These are phyloP conservation scores for Phyllachora maydis DNA, from an alignment of 2,329 filamentous ascomycete species.

Conservation along the genomic window DNA sequence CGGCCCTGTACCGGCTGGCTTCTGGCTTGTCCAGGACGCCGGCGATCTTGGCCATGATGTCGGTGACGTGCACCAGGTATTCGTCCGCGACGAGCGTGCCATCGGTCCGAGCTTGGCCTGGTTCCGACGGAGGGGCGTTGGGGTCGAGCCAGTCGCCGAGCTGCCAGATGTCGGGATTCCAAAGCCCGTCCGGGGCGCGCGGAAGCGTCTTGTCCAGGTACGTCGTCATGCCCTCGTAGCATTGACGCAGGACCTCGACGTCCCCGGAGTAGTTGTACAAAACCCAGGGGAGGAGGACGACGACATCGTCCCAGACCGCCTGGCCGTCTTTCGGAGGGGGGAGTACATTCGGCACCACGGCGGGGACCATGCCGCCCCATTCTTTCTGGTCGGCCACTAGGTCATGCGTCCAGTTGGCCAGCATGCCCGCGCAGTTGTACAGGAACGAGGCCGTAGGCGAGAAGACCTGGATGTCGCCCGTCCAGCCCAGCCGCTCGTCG, in stretches of 20 bases:
- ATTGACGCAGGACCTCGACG: conserved; percentile 7
- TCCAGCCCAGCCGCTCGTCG: conserved; percentile 33
- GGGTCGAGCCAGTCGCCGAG: conserved; percentile 20
- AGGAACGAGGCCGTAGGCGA: conserved; percentile 28
- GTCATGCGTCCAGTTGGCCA: conserved; percentile 26
- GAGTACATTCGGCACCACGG: conserved; percentile 11
- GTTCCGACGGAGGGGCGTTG: conserved; percentile 12
- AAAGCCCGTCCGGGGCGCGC: conserved; percentile 11
- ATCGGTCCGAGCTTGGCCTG: conserved; percentile 12
- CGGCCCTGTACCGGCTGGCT: conserved; percentile 5
- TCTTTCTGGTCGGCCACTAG: conserved; percentile 13
- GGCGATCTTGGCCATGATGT: conserved; percentile 8
- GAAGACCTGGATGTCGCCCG: conserved; percentile 27
- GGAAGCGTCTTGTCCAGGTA: conserved; percentile 10
- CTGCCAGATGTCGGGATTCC: conserved; percentile 12
- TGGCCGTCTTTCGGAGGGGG: conserved; percentile 8
- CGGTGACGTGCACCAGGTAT: conserved; percentile 15
- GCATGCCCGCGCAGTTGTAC: conserved; percentile 28
- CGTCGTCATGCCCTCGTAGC: conserved; percentile 10
- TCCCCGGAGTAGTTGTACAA: conserved; percentile 12
- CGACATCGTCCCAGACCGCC: conserved; percentile 13
- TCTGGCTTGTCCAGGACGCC: conserved; percentile 7
- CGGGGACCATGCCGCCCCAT: conserved; percentile 12
- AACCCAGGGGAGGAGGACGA: conserved; percentile 11
- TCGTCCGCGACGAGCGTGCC: conserved; percentile 14